Base-by-base conservation (phyloP, 2,329 filamentous ascomycete genomes). In the Akanthomyces uredinophilus region DNA sequence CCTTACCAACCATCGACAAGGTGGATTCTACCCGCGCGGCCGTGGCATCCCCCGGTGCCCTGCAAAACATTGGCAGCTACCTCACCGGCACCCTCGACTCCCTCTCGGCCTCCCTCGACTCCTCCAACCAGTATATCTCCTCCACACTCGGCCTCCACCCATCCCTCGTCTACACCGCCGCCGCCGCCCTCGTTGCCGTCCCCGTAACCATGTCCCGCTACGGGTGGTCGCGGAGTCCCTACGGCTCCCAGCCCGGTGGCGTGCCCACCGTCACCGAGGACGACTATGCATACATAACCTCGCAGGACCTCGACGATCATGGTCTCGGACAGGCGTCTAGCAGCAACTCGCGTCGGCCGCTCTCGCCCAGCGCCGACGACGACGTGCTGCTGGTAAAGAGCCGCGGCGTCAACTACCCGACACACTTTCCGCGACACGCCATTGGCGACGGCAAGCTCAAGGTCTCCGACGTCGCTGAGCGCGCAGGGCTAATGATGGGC, bases 231-330 rank as follows among this genome's bases (percentile, higher is more conserved):
- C 70, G 83, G 64, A 85, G 82, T 54, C 81, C 82, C n/a, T 85
- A 80, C 68, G 74, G 74, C 63, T 81, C 82, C 39, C 70, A 75
- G 63, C 73, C 77, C 43, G 78, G 77, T 51, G 78, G 80, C 47
- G 75, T 81, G 11, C 83, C 86, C 37, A 81, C 86, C 66, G 87
- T 93, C 64, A 89, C 85, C 68, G 88, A 92, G 67, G 84, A 88
- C 39, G 90, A 93, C 76, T 94, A 87, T 73, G 88, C 86, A 71
- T 93, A 94, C 78, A 92, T 93, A 71, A 92, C 89, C n/a, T 87
- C 87, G 32, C 85, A 90, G 69, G 89, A 93, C 69, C 74, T 92
- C 44, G 80, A 84, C 64, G 74, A 78, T 41, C 73, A 73, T 29
- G 74, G 70, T 64, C 67, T 71, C 66, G 73, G 73, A 70, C 7